phyloP scores from a whole-genome alignment of 352 stramenopile genomes.

The Phytophthora pistaciae region DNA sequence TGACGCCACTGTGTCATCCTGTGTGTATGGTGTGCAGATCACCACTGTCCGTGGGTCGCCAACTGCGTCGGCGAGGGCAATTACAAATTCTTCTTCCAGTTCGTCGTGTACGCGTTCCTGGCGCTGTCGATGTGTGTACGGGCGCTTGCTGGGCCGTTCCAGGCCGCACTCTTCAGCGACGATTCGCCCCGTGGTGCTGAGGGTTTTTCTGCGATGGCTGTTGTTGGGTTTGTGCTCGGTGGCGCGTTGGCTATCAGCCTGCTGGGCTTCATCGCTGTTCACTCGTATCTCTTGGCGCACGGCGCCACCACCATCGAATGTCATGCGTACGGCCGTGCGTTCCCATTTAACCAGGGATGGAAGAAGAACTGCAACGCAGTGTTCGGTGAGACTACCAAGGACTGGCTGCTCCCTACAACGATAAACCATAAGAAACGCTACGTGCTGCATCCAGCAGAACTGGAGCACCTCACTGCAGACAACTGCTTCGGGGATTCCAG shows the following conservation, averaged over 20 bases:
- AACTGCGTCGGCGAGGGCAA: slow-evolving; percentile 88
- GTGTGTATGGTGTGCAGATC: slow-evolving; percentile 76
- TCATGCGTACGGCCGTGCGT: slow-evolving; percentile 70
- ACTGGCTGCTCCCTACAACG: slow-evolving; percentile 68
- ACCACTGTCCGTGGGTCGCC: slow-evolving; percentile 98
- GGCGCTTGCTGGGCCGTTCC: slow-evolving; percentile 64
- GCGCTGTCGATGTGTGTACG: slow-evolving; percentile 67
- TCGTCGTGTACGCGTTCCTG: slow-evolving; percentile 82
- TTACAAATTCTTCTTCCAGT: slow-evolving; percentile 92
- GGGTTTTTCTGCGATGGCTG: slow-evolving; percentile 51
- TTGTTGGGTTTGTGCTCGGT: slow-evolving; percentile 82
- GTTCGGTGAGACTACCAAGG: slow-evolving; percentile 62
- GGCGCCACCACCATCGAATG: slow-evolving; percentile 86
- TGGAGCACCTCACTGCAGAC: slow-evolving; percentile 58
- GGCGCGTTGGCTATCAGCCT: slow-evolving; percentile 76
- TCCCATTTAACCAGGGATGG: slow-evolving; percentile 79
- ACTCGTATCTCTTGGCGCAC: slow-evolving; percentile 72
- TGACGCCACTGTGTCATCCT: slow-evolving; percentile 4
- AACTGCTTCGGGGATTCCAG: slow-evolving; percentile 55
- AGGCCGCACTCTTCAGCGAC: slow-evolving; percentile 36
- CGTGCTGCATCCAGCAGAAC: slow-evolving; percentile 51
- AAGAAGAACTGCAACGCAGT: slow-evolving; percentile 56
- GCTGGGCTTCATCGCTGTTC: slow-evolving; percentile 75
- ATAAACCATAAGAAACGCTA: slow-evolving; percentile 22
- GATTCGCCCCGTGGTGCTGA: slow-evolving; percentile 18